phyloP scores from a whole-genome alignment of 371 early-diverging fungal genomes.

The Funneliformis caledonium region DNA sequence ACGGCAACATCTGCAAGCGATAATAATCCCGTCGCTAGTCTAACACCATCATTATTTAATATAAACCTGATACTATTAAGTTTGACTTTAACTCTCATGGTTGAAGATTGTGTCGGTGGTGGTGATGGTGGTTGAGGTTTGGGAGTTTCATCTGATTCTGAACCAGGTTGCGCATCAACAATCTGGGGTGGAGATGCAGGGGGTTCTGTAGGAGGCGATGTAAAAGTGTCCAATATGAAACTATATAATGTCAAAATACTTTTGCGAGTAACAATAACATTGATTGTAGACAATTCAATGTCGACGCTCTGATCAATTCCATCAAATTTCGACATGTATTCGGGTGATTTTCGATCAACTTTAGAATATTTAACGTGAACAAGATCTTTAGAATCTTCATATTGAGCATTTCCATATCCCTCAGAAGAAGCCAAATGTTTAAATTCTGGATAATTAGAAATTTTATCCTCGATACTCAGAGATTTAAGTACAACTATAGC shows the following conservation, averaged over 20 bases:
- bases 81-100: conserved; percentile 72
- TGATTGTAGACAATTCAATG: conserved; percentile 82
- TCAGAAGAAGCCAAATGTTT: conserved; percentile 73
- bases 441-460: conserved; percentile 61
- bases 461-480: conserved; percentile 78
- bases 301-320: conserved; percentile 84
- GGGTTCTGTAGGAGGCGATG: conserved; percentile 45
- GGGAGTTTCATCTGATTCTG: not conserved
- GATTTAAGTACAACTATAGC: conserved; percentile 77
- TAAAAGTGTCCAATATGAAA: conserved; percentile 87
- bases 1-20: conserved; percentile 75
- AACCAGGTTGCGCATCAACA: not conserved
- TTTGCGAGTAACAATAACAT: conserved; percentile 83
- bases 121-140: conserved; percentile 24
- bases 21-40: conserved; percentile 78
- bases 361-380: conserved; percentile 76
- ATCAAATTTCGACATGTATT: conserved; percentile 73
- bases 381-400: conserved; percentile 54
- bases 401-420: conserved; percentile 47
- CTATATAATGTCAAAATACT: conserved; percentile 86
- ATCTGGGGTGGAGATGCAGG: not conserved
- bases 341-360: conserved; percentile 76
- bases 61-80: conserved; percentile 83
- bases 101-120: conserved; percentile 43
- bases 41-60: conserved; percentile 82